Percentiles rank a stretch among this genome's conserved stretches.
Conservation (phyloP, 345 rosid species). For the Eucalyptus cladocalyx region DNA sequence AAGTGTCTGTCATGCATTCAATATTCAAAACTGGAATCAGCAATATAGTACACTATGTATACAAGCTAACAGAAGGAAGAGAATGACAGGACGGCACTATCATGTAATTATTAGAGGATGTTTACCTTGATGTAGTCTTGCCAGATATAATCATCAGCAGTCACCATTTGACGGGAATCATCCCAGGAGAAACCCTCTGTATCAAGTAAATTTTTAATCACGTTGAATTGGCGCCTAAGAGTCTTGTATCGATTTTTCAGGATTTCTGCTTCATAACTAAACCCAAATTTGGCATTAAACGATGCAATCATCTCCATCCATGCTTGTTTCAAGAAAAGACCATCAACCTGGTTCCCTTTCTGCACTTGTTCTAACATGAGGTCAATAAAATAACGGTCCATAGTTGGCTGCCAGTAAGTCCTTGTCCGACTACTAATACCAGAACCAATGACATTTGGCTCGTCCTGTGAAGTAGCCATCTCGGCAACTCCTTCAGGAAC, state of each 20-base stretch:
- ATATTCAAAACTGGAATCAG: not conserved
- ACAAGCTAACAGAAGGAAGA: not conserved
- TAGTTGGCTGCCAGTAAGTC: slow-evolving; percentile 80
- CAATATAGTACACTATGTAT: not conserved
- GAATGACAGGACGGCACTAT: not conserved
- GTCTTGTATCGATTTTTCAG: slow-evolving; percentile 82
- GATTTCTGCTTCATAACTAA: slow-evolving; percentile 48
- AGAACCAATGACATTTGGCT: not conserved
- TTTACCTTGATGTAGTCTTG: slow-evolving; percentile 75
- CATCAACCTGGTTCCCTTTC: slow-evolving; percentile 69
- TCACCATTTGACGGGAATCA: slow-evolving; percentile 74
- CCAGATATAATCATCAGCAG: slow-evolving; percentile 81
- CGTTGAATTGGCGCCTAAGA: slow-evolving; percentile 58
- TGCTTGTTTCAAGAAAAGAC: slow-evolving; percentile 66
- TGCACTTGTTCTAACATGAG: slow-evolving; percentile 69
- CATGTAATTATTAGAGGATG: not conserved
- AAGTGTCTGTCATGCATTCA: not conserved
- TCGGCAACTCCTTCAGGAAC: slow-evolving; percentile 9
- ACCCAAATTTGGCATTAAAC: slow-evolving; percentile 65
- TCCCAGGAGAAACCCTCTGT: slow-evolving; percentile 77
- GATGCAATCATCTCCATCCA: slow-evolving; percentile 65
- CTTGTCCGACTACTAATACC: slow-evolving; percentile 24
- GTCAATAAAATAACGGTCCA: slow-evolving; percentile 74
- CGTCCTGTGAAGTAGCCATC: slow-evolving; percentile 2
- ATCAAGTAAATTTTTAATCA: slow-evolving; percentile 55